Evolutionary conservation across 1,284 basidiomycete genomes (phyloP), one percentile per base, ranked within the genome.

Genomic region (Puccinia hordei): DNA sequence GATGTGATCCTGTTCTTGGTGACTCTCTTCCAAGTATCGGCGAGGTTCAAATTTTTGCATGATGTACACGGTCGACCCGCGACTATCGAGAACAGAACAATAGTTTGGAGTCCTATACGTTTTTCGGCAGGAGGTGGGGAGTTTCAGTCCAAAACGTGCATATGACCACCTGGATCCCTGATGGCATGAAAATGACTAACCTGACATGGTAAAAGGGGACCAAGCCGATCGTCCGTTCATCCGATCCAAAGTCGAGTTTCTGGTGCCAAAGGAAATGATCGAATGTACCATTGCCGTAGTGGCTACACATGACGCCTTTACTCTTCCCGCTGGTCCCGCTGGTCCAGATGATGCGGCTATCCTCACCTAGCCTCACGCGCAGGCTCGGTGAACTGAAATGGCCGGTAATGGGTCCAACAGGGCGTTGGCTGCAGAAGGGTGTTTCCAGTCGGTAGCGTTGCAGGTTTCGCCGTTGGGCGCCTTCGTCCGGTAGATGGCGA

Each of bases 161-260:
- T 46, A 13, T 57, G 69, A 27, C 44, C 53, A 30, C 17, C 22
- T 63, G 38, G 66, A 41, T n/a, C 51, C 33, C 46, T n/a, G 15
- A 8, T 35, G 1, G 6, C 4, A 22, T 65, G 1, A 55, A 33
- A 79, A 81, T 22, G 24, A 33, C 33, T 61, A 55, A 72, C 76
- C 84, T 84, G 9, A 85, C 83, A 79, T 86, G 85, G 81, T 84
- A 85, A 82, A 86, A 86, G 0, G 86, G 86, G 15, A 85, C 85
- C 0, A 87, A 81, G 0, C 85, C 85, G 44, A 86, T 82, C 81
- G 85, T 84, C 1, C 83, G 80, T 84, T 74, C 27, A 65, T 77
- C 33, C 72, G 66, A 8, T 81, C 81, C 49, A 84, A 66, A 51
- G 73, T 83, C 72, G 78, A 81, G 82, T 61, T 82, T 82, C 8